These are phyloP conservation scores for Saposhnikovia divaricata DNA, from an alignment of 129 eudicot genomes.

Conservation along the genomic window DNA sequence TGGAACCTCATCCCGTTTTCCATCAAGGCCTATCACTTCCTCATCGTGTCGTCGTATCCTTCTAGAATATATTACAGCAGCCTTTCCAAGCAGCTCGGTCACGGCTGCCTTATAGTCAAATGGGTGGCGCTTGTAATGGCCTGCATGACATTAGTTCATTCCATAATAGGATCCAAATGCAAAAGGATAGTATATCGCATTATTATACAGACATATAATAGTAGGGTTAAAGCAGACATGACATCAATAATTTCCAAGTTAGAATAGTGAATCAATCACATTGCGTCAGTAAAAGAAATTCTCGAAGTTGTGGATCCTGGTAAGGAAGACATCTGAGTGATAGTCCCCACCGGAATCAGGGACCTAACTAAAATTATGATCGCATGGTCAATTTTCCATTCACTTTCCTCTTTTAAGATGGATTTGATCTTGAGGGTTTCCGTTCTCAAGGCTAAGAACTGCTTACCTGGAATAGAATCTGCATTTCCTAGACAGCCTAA, in stretches of 20 bases:
- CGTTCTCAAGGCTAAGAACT: not conserved
- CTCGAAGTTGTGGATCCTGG: not conserved
- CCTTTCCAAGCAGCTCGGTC: constrained; percentile 56
- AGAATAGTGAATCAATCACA: not conserved
- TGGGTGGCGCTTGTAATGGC: constrained; percentile 55
- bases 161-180: not conserved
- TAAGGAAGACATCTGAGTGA: not conserved
- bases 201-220: not conserved
- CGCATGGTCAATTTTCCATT: not conserved
- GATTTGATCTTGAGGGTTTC: not conserved
- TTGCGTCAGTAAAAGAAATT: not conserved
- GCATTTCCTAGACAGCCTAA: not conserved
- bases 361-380: not conserved
- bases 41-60: constrained; percentile 37
- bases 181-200: not conserved
- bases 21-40: constrained; percentile 40
- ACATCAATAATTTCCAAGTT: not conserved
- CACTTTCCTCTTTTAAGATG: not conserved
- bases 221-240: not conserved
- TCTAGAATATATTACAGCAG: constrained; percentile 39
- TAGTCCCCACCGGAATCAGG: not conserved
- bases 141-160: constrained; percentile 23
- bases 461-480: not conserved
- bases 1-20: constrained; percentile 31
- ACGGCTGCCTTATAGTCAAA: constrained; percentile 67